Evolutionary conservation across 495 filamentous ascomycete species (phyloP).

Genomic region (Tetracladium setigerum): DNA sequence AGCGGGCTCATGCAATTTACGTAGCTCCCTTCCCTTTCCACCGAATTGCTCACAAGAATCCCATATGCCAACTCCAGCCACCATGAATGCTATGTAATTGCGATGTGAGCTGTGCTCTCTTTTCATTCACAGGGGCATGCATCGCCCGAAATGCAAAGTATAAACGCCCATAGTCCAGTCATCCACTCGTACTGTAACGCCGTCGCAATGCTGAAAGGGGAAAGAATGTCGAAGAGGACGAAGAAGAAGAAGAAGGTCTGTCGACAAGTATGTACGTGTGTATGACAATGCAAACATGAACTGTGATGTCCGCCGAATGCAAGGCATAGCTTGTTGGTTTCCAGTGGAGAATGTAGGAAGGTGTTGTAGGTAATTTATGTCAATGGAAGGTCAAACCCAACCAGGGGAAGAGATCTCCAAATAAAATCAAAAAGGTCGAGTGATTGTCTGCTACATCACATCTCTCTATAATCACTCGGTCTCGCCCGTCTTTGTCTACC

Average conservation of each 20-base stretch:
- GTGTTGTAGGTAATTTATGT: too few species aligned
- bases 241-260: too few species aligned
- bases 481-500: constrained; percentile 67
- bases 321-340: neutral
- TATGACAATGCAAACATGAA: neutral
- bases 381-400: too few species aligned
- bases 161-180: neutral
- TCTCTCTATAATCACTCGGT: constrained; percentile 81
- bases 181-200: neutral
- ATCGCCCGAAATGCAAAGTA: neutral
- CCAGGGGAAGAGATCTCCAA: too few species aligned
- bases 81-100: neutral
- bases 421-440: neutral
- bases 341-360: too few species aligned
- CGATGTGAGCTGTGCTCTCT: neutral
- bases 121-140: neutral
- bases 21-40: too few species aligned
- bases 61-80: too few species aligned
- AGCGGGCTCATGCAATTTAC: too few species aligned
- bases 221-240: neutral
- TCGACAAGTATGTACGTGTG: neutral
- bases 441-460: constrained; percentile 32
- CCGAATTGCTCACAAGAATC: too few species aligned
- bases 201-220: constrained; percentile 3
- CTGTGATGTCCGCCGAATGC: too few species aligned